Evolutionary conservation across 352 stramenopile species (phyloP).

Genomic region (Aphanomyces stellatus): DNA sequence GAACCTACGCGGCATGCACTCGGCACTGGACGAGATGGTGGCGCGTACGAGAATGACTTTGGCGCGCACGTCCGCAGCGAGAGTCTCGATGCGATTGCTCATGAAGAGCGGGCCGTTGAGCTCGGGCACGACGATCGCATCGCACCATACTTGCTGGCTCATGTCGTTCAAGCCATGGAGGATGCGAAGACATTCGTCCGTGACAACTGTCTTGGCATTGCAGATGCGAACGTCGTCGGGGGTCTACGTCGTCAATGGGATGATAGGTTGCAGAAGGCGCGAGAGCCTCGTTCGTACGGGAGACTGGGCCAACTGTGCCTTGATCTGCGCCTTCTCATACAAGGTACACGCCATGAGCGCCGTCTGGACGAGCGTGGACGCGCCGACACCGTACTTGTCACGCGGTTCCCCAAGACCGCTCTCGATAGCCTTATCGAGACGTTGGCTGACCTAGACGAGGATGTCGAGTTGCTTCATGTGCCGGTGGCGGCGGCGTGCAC

Average conservation of each 20-base stretch:
- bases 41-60: background rate
- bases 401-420: slow-evolving; percentile 1
- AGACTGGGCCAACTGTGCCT: background rate
- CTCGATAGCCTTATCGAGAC: slow-evolving; percentile 8
- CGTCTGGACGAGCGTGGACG: slow-evolving; percentile 7
- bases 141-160: background rate
- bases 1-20: slow-evolving; percentile 2
- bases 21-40: no score
- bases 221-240: slow-evolving; percentile 10
- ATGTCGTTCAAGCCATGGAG: slow-evolving; percentile 8
- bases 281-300: background rate
- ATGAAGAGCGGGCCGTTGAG: slow-evolving; percentile 5
- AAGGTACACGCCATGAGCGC: slow-evolving; percentile 8
- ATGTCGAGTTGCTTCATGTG: background rate
- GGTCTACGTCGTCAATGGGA: background rate
- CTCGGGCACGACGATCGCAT: background rate
- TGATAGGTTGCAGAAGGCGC: background rate
- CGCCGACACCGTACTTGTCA: slow-evolving; percentile 6
- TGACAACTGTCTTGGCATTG: slow-evolving; percentile 14
- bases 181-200: slow-evolving; percentile 12
- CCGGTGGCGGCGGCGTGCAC: background rate
- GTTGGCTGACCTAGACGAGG: background rate
- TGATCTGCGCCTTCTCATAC: slow-evolving; percentile 13
- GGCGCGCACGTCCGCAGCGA: slow-evolving; percentile 1
- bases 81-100: slow-evolving; percentile 11